A percentile compares a stretch with the other conserved stretches of the same genome.
Evolutionary conservation across 1,139 yeast species (phyloP).

Genomic region (Pichia sp.): DNA sequence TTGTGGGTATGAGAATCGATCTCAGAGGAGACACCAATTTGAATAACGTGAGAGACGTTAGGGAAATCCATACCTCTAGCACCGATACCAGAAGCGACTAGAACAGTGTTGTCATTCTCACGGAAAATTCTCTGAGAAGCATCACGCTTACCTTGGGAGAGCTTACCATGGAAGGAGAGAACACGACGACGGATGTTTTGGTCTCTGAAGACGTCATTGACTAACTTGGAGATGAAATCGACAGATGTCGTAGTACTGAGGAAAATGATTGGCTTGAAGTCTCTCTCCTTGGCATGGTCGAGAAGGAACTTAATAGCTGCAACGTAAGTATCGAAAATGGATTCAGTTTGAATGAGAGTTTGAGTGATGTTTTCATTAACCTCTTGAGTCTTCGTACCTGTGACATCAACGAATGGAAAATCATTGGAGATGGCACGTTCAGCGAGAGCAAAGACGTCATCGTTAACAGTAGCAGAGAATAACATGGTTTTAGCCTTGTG

Average conservation of each 20-base stretch:
- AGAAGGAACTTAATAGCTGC: slow-evolving; percentile 46
- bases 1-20: slow-evolving; percentile 81
- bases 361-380: slow-evolving; percentile 69
- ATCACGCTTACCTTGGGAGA: slow-evolving; percentile 61
- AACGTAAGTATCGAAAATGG: slow-evolving; percentile 42
- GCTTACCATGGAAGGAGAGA: slow-evolving; percentile 54
- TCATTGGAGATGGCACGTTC: slow-evolving; percentile 53
- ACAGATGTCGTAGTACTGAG: slow-evolving; percentile 72
- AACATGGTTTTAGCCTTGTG: slow-evolving; percentile 49
- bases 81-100: slow-evolving; percentile 87
- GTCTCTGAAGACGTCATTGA: slow-evolving; percentile 10
- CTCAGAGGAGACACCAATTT: slow-evolving; percentile 68
- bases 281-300: slow-evolving; percentile 26
- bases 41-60: slow-evolving; percentile 73
- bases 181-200: slow-evolving; percentile 26
- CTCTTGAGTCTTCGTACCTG: slow-evolving; percentile 59
- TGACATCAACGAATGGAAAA: slow-evolving; percentile 67
- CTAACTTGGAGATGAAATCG: slow-evolving; percentile 41
- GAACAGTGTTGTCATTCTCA: slow-evolving; percentile 41
- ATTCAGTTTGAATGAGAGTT: slow-evolving; percentile 43
- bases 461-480: slow-evolving; percentile 84
- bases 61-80: slow-evolving; percentile 97
- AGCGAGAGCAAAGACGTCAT: slow-evolving; percentile 60
- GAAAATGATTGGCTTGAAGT: slow-evolving; percentile 75
- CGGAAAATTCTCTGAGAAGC: slow-evolving; percentile 51